Conservation (phyloP, 805 yeast species). For the Metschnikowia matae region DNA sequence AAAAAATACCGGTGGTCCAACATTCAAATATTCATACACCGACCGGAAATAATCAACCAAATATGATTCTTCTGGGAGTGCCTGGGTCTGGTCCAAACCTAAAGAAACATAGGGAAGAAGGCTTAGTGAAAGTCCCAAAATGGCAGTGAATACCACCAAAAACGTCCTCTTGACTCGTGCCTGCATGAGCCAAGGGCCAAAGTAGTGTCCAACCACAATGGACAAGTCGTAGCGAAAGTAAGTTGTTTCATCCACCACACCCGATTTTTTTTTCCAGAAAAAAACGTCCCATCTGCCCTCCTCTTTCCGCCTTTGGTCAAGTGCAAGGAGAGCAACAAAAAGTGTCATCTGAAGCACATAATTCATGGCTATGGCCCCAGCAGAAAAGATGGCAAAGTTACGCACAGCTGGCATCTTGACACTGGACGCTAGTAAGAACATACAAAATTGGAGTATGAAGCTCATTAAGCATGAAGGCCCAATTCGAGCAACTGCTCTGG, state of each 20-base stretch:
- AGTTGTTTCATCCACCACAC: slow-evolving; percentile 4
- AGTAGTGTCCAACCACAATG: slow-evolving; percentile 40
- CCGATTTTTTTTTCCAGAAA: slow-evolving; percentile 40
- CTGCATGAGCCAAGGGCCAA: slow-evolving; percentile 58
- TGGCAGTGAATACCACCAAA: slow-evolving; percentile 49
- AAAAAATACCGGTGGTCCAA: slow-evolving; percentile 91
- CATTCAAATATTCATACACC: slow-evolving; percentile 64
- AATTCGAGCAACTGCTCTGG: slow-evolving; percentile 62
- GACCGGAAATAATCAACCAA: slow-evolving; percentile 77
- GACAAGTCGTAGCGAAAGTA: slow-evolving; percentile 24
- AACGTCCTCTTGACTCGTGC: slow-evolving; percentile 45
- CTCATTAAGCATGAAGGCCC: slow-evolving; percentile 87
- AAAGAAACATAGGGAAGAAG: slow-evolving; percentile 64
- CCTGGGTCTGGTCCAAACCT: slow-evolving; percentile 88
- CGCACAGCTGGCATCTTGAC: slow-evolving; percentile 96
- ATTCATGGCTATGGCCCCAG: slow-evolving; percentile 78
- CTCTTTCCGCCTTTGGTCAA: slow-evolving; percentile 63
- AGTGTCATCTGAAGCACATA: slow-evolving; percentile 76
- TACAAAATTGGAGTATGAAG: slow-evolving; percentile 70
- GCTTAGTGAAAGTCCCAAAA: slow-evolving; percentile 68
- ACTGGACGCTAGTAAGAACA: slow-evolving; percentile 71
- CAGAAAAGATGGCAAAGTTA: slow-evolving; percentile 88
- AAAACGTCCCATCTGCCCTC: slow-evolving; percentile 55
- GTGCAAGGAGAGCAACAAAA: slow-evolving; percentile 65
- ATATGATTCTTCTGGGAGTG: slow-evolving; percentile 81